Conservation (phyloP, 306 rosid species). For the Rosa rugosa region DNA sequence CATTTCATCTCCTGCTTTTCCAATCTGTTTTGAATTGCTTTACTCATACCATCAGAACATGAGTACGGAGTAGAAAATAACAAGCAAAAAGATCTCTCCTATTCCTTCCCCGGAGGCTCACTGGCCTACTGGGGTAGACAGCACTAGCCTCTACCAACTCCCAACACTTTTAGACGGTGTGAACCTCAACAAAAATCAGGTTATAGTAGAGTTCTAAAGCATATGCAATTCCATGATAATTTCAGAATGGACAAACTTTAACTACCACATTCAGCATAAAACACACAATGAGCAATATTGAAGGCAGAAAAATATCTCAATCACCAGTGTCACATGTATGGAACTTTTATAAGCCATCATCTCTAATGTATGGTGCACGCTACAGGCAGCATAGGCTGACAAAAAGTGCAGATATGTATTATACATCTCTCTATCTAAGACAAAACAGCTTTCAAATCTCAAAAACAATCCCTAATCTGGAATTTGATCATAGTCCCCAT, state of each 20-base stretch:
- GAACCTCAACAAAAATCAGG: neutral
- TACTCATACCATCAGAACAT: neutral
- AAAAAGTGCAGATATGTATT: constrained; percentile 49
- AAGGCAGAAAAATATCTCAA: constrained; percentile 4
- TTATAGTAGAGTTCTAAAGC: neutral
- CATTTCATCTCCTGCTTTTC: neutral
- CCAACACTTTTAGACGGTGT: neutral
- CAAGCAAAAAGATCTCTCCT: neutral
- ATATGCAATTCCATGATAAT: neutral
- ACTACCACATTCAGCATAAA: neutral
- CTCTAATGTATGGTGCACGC: constrained; percentile 55
- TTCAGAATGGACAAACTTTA: neutral
- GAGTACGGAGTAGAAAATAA: neutral
- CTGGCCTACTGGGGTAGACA: neutral
- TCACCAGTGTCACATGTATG: neutral
- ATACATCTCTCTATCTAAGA: constrained; percentile 59
- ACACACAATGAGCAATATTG: constrained; percentile 2
- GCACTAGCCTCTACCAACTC: neutral
- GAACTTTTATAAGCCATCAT: constrained; percentile 31
- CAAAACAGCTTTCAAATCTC: constrained; percentile 27
- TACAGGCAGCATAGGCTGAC: constrained; percentile 51
- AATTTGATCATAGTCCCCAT: constrained; percentile 80
- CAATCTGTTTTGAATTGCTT: neutral
- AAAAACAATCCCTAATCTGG: constrained; percentile 48
- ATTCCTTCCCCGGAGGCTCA: neutral